Percentiles rank a stretch among this genome's conserved stretches.
These are phyloP conservation scores for Fraxinus anomala DNA, from an alignment of 257 asterid genomes.

Conservation along the genomic window DNA sequence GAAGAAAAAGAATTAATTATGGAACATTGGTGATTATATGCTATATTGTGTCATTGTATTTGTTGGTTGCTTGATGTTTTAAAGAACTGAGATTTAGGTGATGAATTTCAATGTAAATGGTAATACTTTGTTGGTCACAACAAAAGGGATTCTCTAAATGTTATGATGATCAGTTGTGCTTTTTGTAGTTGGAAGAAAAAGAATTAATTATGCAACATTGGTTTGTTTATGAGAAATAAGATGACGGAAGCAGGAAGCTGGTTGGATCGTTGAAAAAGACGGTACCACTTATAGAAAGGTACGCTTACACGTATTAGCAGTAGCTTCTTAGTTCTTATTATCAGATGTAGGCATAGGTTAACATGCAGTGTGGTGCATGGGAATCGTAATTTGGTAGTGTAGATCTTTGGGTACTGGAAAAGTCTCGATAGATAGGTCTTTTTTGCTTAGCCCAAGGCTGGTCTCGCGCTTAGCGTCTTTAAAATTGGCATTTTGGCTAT, in stretches of 20 bases:
- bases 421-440: neutral
- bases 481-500: too few species aligned
- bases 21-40: neutral
- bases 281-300: conserved; percentile 94
- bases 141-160: neutral
- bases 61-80: neutral
- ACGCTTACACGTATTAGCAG: conserved; percentile 10
- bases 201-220: neutral
- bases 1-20: neutral
- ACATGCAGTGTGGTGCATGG: neutral
- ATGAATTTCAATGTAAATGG: neutral
- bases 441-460: neutral
- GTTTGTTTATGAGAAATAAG: neutral
- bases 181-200: neutral
- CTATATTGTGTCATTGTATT: neutral
- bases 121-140: neutral
- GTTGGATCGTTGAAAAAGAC: conserved; percentile 89
- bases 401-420: conserved; percentile 23
- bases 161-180: neutral
- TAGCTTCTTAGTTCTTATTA: neutral
- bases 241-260: conserved; percentile 56
- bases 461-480: too few species aligned
- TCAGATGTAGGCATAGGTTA: conserved; percentile 6
- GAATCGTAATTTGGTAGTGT: neutral
- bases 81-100: neutral